Percentiles rank a stretch among this genome's conserved stretches.
Conservation (phyloP, 176 grass and related monocot genomes). For the Carex parvula region DNA sequence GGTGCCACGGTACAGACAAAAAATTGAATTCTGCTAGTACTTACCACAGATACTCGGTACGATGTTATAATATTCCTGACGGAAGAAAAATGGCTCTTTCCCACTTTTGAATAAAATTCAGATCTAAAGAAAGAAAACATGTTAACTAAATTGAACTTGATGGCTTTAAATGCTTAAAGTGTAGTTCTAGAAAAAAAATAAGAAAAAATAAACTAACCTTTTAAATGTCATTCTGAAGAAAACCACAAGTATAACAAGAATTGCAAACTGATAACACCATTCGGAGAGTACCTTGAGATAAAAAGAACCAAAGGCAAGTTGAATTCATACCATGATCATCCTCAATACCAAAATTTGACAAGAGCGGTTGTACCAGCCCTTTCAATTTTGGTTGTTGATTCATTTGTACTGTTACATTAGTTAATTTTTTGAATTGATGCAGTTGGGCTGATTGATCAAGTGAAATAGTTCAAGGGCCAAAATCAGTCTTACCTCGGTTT, state of each 20-base stretch:
- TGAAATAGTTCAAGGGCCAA: background rate
- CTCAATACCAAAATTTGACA: background rate
- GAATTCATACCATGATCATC: background rate
- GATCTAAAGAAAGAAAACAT: constrained; percentile 34
- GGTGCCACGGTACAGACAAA: background rate
- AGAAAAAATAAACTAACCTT: constrained; percentile 36
- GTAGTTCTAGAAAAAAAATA: constrained; percentile 12
- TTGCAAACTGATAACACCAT: constrained; percentile 49
- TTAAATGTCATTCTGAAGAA: constrained; percentile 36
- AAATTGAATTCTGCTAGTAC: constrained; percentile 11
- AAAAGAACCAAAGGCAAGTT: constrained; percentile 16
- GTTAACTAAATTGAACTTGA: constrained; percentile 26
- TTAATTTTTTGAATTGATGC: background rate
- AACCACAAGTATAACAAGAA: constrained; percentile 44
- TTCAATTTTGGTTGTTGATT: background rate
- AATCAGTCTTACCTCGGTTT: background rate
- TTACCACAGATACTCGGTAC: constrained; percentile 86
- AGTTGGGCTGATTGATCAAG: background rate
- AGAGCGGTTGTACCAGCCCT: background rate
- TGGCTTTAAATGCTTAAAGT: constrained; percentile 2
- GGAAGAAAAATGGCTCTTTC: constrained; percentile 31
- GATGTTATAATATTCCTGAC: constrained; percentile 63
- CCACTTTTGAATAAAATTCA: constrained; percentile 34
- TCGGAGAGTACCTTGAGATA: constrained; percentile 54
- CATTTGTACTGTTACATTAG: background rate